Evolutionary conservation across 2,329 filamentous ascomycete genomes (phyloP).

Genomic region (Paecilomyces fulvus): DNA sequence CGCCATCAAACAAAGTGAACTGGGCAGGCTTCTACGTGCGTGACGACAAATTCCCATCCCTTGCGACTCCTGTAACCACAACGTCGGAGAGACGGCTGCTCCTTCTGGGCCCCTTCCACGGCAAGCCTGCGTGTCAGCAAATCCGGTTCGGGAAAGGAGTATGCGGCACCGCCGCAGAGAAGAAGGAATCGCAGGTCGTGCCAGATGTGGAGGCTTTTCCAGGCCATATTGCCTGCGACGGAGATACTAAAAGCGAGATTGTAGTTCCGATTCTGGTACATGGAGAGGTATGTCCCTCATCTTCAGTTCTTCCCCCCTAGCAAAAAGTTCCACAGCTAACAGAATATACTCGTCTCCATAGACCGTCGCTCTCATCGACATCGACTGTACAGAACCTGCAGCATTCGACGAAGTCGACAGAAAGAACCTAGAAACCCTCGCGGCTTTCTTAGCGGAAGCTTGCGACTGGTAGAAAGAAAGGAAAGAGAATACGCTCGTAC

Average conservation of each 20-base stretch:
- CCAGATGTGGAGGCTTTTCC: slow-evolving; percentile 36
- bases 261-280: slow-evolving; percentile 37
- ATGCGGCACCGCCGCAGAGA: slow-evolving; percentile 37
- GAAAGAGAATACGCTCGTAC: neutral
- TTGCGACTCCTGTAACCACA: slow-evolving; percentile 14
- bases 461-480: slow-evolving; percentile 29
- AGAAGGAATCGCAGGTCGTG: slow-evolving; percentile 33
- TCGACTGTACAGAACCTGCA: slow-evolving; percentile 36
- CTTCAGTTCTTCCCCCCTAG: neutral
- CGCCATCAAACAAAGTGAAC: slow-evolving; percentile 37
- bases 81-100: slow-evolving; percentile 18
- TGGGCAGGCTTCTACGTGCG: slow-evolving; percentile 43
- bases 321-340: neutral
- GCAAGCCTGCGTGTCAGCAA: slow-evolving; percentile 41
- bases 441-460: slow-evolving; percentile 28
- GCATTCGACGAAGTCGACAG: slow-evolving; percentile 40
- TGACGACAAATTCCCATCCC: slow-evolving; percentile 32
- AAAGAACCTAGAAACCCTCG: slow-evolving; percentile 34
- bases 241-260: slow-evolving; percentile 41
- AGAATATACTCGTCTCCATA: slow-evolving; percentile 7
- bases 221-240: slow-evolving; percentile 44
- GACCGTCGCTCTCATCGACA: slow-evolving; percentile 42
- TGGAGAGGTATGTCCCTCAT: slow-evolving; percentile 12
- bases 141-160: slow-evolving; percentile 40
- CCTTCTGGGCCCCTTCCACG: slow-evolving; percentile 41